Evolutionary conservation across 176 grass and related monocot genomes (phyloP), one percentile per base, ranked within the genome.

Genomic region (Phoenix dactylifera): DNA sequence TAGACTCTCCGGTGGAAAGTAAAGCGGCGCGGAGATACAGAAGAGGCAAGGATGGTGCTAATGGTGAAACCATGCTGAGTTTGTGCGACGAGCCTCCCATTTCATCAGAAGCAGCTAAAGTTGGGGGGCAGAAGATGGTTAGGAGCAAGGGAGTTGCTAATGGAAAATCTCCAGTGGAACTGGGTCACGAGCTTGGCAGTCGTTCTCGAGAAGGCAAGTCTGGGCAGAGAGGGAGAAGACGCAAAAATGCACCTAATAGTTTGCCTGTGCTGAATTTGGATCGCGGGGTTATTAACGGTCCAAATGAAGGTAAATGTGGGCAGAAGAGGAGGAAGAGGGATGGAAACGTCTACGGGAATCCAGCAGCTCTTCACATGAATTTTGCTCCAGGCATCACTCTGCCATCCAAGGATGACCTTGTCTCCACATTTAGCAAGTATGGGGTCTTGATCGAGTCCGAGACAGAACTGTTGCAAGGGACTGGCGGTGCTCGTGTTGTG

Each of bases 391-490:
- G 74, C 48, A 63, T 52, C 28, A 15, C 63, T 54, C 24, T 95
- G n/a, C 89, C 85, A 50, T 75, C 85, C 55, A 89, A 68, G 71
- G 72, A 85, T 64, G 81, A 85, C 5, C 68, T 95, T 16, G 59
- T 89, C 39, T 74, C 78, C 0, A 48, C 61, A 24, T 89, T 89
- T 49, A 24, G 75, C 59, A 85, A 79, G 55, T 95, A 80, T 49
- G 89, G 89, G 39, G 18, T 68, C 22, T 5, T 95, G 48, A 57
- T 85, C 1, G 81, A 95, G 61, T 55, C 80, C 18, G 55, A 66
- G 52, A 82, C 72, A 16, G 69, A 82, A 39, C 55, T 95, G 15
- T 0, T 63, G 49, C 60, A 64, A 68, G 78, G 64, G 28, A 56
- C 54, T 17, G 53, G 49, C n/a, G 54, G 57, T 14, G 81, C 81